Conservation (phyloP, 768 basidiomycete genomes). For the Suillus fuscotomentosus region DNA sequence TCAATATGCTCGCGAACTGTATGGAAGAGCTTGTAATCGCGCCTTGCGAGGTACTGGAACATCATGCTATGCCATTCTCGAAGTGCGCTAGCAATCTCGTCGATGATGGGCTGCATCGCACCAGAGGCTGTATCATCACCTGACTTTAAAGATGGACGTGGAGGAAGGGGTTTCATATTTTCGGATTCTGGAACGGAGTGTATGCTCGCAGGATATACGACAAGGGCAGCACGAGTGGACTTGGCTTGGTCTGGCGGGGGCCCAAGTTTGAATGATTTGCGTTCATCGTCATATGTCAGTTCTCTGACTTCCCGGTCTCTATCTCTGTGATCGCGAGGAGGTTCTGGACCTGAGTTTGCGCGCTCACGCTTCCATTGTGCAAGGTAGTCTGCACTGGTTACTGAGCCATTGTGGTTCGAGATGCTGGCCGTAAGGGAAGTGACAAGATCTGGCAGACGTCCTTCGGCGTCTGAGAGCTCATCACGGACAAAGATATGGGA, state of each 20-base stretch:
- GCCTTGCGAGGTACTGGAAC: conserved; percentile 85
- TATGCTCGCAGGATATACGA: conserved; percentile 74
- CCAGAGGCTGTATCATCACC: conserved; percentile 92
- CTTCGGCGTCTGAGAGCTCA: conserved; percentile 84
- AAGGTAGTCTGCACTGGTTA: conserved; percentile 45
- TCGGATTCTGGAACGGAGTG: conserved; percentile 71
- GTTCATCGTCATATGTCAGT: conserved; percentile 32
- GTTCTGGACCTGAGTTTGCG: conserved; percentile 25
- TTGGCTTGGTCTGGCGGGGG: conserved; percentile 76
- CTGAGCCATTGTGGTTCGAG: conserved; percentile 26
- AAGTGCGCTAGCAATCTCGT: conserved; percentile 95
- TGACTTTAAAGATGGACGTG: conserved; percentile 91
- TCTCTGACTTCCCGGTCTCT: conserved; percentile 65
- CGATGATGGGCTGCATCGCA: conserved; percentile 82
- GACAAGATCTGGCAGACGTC: conserved; percentile 76
- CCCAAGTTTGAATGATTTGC: conserved; percentile 69
- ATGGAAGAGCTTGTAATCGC: conserved; percentile 89
- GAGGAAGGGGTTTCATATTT: conserved; percentile 72
- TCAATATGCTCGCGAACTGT: conserved; percentile 88
- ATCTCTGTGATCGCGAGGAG: conserved; percentile 39
- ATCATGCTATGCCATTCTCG: conserved; percentile 95
- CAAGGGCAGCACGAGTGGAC: conserved; percentile 67
- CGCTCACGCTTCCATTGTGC: conserved; percentile 42
- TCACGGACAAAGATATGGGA: conserved; percentile 87
- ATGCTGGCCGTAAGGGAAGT: conserved; percentile 46